These are phyloP conservation scores for Fusarium sp. DNA, from an alignment of 2,329 filamentous ascomycete genomes.

Conservation along the genomic window DNA sequence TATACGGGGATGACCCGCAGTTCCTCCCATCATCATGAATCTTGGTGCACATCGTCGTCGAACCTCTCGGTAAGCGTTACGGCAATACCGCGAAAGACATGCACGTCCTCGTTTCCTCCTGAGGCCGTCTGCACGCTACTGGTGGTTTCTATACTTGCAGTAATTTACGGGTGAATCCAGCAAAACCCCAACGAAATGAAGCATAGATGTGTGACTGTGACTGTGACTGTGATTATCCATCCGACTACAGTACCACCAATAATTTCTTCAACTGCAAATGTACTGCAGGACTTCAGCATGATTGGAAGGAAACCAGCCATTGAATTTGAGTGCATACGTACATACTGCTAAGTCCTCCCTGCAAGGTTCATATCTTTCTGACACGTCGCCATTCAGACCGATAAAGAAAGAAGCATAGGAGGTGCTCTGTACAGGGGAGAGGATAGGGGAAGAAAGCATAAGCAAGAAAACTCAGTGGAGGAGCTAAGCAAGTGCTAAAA, in stretches of 20 bases:
- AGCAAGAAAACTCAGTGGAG: not conserved
- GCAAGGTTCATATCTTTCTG: conserved; percentile 27
- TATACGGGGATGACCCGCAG: not conserved
- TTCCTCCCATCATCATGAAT: conserved; percentile 19
- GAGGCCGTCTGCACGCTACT: conserved; percentile 22
- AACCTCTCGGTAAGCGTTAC: conserved; percentile 8
- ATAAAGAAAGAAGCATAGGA: conserved; percentile 12
- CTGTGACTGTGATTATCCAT: conserved; percentile 13
- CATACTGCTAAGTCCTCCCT: conserved; percentile 14
- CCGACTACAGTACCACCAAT: conserved; percentile 28
- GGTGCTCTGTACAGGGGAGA: not conserved
- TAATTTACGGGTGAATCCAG: conserved; percentile 2
- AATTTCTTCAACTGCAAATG: conserved; percentile 15
- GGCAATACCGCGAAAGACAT: conserved; percentile 19
- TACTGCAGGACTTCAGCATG: conserved; percentile 18
- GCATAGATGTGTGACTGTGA: conserved; percentile 28
- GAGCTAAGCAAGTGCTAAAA: not conserved
- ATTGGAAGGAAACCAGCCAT: conserved; percentile 27
- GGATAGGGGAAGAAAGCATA: conserved; percentile 4
- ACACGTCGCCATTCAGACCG: conserved; percentile 27
- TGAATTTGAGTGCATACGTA: conserved; percentile 1
- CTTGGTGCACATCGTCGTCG: conserved; percentile 15
- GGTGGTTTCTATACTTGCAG: not conserved
- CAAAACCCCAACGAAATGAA: conserved; percentile 7
- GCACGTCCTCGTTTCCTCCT: conserved; percentile 24